Conservation (phyloP, 192 early-diverging fungal species). For the Obelidium mucronatum region DNA sequence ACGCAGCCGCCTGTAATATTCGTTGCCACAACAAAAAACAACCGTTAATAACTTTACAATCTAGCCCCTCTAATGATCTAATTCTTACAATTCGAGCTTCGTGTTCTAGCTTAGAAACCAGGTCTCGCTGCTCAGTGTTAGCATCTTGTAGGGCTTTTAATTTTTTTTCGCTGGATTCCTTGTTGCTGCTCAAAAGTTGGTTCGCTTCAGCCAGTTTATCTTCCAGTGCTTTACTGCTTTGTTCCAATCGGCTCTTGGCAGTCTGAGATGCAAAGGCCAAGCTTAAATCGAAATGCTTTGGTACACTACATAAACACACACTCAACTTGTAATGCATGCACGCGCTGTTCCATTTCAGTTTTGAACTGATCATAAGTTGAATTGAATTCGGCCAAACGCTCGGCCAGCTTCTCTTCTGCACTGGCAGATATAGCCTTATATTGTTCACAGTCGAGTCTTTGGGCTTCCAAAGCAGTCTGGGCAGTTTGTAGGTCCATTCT, state of each 20-base stretch:
- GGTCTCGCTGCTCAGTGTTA: neutral
- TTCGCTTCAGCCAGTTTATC: neutral
- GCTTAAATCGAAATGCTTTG: no score
- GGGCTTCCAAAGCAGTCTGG: conserved; percentile 60
- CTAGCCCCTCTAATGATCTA: neutral
- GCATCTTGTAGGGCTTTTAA: neutral
- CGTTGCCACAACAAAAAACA: neutral
- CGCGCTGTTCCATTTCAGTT: conserved; percentile 54
- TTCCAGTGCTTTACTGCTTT: neutral
- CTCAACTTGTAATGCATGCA: conserved; percentile 18
- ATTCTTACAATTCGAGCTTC: conserved; percentile 16
- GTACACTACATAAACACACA: no score
- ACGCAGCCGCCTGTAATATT: neutral
- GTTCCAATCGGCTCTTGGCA: neutral
- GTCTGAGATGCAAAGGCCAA: neutral
- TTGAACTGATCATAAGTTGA: conserved; percentile 75
- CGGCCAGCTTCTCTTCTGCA: conserved; percentile 61
- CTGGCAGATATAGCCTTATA: conserved; percentile 66
- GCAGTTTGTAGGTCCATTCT: conserved; percentile 32
- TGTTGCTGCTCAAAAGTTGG: neutral
- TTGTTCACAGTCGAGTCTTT: conserved; percentile 57
- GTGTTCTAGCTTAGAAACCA: conserved; percentile 4
- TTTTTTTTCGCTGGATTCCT: neutral
- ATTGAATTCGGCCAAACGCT: conserved; percentile 62
- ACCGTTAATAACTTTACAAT: neutral